These are phyloP conservation scores for Podaxis sp. DNA, from an alignment of 768 basidiomycete genomes.

Conservation along the genomic window DNA sequence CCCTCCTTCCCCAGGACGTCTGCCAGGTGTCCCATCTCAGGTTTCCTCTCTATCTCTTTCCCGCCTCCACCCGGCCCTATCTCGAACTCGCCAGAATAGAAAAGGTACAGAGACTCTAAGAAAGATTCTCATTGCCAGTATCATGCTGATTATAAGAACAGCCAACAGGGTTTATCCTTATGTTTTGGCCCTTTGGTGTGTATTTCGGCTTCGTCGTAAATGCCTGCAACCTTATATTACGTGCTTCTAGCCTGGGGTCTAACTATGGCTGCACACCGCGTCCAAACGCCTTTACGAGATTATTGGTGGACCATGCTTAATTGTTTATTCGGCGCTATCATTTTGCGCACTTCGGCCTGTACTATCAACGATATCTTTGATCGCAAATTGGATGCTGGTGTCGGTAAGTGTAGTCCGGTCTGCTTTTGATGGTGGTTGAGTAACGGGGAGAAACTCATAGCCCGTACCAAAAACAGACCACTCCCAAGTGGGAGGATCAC, in stretches of 20 bases:
- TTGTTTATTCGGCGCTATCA: slow-evolving; percentile 34
- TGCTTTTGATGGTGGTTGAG: not conserved
- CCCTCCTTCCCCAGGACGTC: slow-evolving; percentile 21
- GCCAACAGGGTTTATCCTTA: slow-evolving; percentile 46
- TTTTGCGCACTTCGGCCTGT: slow-evolving; percentile 44
- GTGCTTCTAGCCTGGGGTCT: slow-evolving; percentile 39
- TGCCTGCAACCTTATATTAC: not conserved
- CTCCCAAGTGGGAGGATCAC: slow-evolving; percentile 46
- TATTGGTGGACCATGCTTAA: slow-evolving; percentile 29
- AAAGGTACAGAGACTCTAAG: slow-evolving; percentile 29
- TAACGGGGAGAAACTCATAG: slow-evolving; percentile 20
- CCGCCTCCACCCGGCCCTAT: slow-evolving; percentile 31
- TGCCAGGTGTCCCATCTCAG: slow-evolving; percentile 16
- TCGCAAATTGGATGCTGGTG: slow-evolving; percentile 45
- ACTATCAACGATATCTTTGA: slow-evolving; percentile 56
- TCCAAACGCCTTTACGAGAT: slow-evolving; percentile 22
- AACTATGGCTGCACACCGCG: slow-evolving; percentile 44
- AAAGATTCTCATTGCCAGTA: not conserved
- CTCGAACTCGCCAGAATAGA: slow-evolving; percentile 47
- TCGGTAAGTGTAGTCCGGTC: slow-evolving; percentile 33
- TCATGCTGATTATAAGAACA: slow-evolving; percentile 14
- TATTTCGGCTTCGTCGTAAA: not conserved
- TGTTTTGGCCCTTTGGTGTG: slow-evolving; percentile 53
- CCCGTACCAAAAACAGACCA: slow-evolving; percentile 44
- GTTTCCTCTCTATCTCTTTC: slow-evolving; percentile 29